Evolutionary conservation across 2,329 filamentous ascomycete species (phyloP).

Genomic region (Penicillium vulpinum): DNA sequence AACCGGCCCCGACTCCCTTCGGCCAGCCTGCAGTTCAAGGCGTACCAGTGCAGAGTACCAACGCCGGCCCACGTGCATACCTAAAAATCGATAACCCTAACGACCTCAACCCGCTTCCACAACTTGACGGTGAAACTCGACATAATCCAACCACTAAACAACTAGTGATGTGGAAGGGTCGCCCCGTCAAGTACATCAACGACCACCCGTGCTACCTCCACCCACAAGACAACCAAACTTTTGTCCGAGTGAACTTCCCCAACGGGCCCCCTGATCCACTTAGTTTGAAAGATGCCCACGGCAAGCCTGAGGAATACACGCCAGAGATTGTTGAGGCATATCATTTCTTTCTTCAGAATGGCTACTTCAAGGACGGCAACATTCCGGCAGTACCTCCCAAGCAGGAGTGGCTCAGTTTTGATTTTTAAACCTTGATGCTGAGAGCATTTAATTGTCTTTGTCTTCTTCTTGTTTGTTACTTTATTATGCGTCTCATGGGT

Average conservation of each 20-base stretch:
- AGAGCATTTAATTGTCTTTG: not conserved
- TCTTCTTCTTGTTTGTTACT: not conserved
- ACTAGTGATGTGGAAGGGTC: constrained; percentile 63
- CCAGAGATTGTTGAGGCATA: constrained; percentile 62
- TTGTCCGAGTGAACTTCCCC: constrained; percentile 71
- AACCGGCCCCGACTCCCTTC: constrained; percentile 12
- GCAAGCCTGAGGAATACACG: constrained; percentile 53
- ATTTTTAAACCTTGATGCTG: constrained; percentile 54
- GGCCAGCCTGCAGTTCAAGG: constrained; percentile 23
- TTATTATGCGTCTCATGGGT: not conserved
- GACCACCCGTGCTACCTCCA: constrained; percentile 52
- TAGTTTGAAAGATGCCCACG: constrained; percentile 52
- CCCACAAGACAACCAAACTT: constrained; percentile 55
- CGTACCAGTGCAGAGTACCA: constrained; percentile 14
- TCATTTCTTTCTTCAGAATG: constrained; percentile 62
- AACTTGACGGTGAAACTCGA: constrained; percentile 39
- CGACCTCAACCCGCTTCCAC: constrained; percentile 39
- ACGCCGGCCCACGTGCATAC: constrained; percentile 30
- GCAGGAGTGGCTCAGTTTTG: constrained; percentile 72
- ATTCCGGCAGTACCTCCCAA: constrained; percentile 79
- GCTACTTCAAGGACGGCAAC: constrained; percentile 66
- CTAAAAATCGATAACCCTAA: constrained; percentile 29
- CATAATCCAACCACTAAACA: constrained; percentile 37
- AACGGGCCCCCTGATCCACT: constrained; percentile 61
- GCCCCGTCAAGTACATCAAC: constrained; percentile 61